Percentiles rank a stretch among this genome's conserved stretches.
phyloP scores from a whole-genome alignment of 192 early-diverging fungal genomes.

The Coemansia sp. region DNA sequence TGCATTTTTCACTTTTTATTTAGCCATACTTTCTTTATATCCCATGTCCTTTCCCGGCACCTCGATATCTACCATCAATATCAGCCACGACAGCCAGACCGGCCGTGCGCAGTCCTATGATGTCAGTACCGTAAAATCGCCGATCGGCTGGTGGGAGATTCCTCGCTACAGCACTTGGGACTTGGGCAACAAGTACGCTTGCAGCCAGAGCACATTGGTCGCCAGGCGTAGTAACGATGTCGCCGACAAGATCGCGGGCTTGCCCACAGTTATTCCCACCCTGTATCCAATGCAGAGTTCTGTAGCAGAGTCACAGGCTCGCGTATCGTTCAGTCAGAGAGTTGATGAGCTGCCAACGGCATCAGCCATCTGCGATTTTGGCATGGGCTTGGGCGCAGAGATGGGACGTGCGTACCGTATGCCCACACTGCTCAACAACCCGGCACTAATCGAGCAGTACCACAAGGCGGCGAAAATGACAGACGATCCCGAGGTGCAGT shows the following conservation, averaged over 20 bases:
- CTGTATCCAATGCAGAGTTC: conserved; percentile 50
- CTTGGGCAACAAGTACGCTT: conserved; percentile 53
- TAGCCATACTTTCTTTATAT: not conserved
- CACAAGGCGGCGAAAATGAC: conserved; percentile 74
- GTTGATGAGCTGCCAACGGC: conserved; percentile 19
- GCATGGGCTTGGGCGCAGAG: conserved; percentile 38
- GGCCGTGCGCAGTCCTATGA: conserved; percentile 16
- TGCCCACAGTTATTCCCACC: conserved; percentile 48
- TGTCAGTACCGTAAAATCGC: conserved; percentile 16
- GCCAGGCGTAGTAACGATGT: conserved; percentile 43
- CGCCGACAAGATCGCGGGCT: conserved; percentile 17
- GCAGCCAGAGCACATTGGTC: conserved; percentile 55
- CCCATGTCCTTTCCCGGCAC: conserved; percentile 23
- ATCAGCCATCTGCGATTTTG: conserved; percentile 40
- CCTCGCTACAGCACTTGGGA: conserved; percentile 55
- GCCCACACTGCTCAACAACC: conserved; percentile 54
- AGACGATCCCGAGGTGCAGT: conserved; percentile 68
- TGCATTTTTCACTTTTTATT: conserved; percentile 9
- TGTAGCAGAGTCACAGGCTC: conserved; percentile 31
- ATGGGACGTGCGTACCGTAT: conserved; percentile 52
- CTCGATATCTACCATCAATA: conserved; percentile 31
- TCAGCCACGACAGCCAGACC: conserved; percentile 23
- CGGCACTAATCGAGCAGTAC: conserved; percentile 59
- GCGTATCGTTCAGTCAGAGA: conserved; percentile 41
- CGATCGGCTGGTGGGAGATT: conserved; percentile 51